A percentile compares a stretch with the other conserved stretches of the same genome.
Conservation (phyloP, 257 asterid genomes). For the Solanum rostratum region DNA sequence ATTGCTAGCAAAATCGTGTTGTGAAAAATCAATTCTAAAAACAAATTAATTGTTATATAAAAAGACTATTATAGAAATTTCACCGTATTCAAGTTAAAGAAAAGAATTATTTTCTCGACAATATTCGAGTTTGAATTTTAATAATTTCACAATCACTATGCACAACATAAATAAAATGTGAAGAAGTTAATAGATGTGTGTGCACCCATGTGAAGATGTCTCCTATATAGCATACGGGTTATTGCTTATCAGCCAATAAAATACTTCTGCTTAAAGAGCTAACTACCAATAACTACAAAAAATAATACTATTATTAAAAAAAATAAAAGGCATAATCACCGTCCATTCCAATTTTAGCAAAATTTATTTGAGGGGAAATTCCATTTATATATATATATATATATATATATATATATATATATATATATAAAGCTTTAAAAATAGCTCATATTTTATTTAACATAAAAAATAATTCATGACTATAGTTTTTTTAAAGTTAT, state of each 20-base stretch:
- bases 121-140: neutral
- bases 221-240: neutral
- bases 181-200: neutral
- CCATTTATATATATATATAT: too few relatives aligned
- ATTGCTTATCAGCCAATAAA: neutral
- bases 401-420: too few relatives aligned
- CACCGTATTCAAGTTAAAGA: neutral
- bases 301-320: neutral
- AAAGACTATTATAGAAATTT: too few relatives aligned
- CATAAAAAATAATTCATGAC: too few relatives aligned
- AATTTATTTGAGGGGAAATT: too few relatives aligned
- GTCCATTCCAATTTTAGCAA: neutral
- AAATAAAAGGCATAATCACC: neutral
- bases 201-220: neutral
- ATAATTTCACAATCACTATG: neutral
- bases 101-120: too few relatives aligned
- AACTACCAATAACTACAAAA: neutral
- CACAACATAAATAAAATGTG: neutral
- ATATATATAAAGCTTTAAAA: too few relatives aligned
- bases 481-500: too few relatives aligned
- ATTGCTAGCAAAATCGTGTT: neutral
- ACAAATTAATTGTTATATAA: too few relatives aligned
- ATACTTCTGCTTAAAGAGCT: neutral
- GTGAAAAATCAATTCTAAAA: neutral
- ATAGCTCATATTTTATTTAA: too few relatives aligned